Base-by-base conservation (phyloP, 768 basidiomycete species). In the Phanerochaete sordida region DNA sequence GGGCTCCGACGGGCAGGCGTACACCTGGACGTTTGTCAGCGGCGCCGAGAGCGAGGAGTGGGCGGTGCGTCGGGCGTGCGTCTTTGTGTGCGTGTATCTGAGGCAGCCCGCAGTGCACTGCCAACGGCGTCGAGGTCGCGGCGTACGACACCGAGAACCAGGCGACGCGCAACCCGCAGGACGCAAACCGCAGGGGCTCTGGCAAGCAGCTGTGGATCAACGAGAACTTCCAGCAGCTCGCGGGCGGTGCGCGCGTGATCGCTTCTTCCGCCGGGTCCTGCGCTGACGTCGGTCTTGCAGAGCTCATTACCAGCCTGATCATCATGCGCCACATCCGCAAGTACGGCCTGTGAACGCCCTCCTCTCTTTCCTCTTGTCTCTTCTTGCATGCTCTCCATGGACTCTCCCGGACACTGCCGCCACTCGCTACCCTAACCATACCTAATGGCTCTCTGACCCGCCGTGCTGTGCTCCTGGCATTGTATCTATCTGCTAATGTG, bases 311-410 rank as follows among this genome's bases (percentile, higher is more conserved):
- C 3, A 81, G 85, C 0, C 68, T 86, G 46, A 79, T 79, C 69
- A 84, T 88, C 62, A 84, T 88, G 84, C 79, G 85, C 12, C 82
- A 86, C 65, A 86, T 88, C 30, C 77, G 69, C 6, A 72, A 75
- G 35, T 74, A 84, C 62, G 72, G 78, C 47, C 63, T 81, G 57
- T 81, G 68, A 37, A 37, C 21, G 45, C 55, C 30, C 31, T n/a
- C 58, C 3, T 24, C 11, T 26, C 30, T 43, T 16, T 6, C 43
- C 6, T 16, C 8, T 16, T 46, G 24, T 47, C 44, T 11, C 53
- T 24, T 31, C 21, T 33, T 27, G 39, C 39, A 43, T 43, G 39
- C 39, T 43, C 8, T 12, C 11, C 39, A 48, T 37, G 49, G 49
- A 43, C 56, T 47, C 30, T 56, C 35, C n/a, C 43, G 56, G 56